Evolutionary conservation across 169 alveolate genomes (phyloP).

Genomic region (Neospora caninum): DNA sequence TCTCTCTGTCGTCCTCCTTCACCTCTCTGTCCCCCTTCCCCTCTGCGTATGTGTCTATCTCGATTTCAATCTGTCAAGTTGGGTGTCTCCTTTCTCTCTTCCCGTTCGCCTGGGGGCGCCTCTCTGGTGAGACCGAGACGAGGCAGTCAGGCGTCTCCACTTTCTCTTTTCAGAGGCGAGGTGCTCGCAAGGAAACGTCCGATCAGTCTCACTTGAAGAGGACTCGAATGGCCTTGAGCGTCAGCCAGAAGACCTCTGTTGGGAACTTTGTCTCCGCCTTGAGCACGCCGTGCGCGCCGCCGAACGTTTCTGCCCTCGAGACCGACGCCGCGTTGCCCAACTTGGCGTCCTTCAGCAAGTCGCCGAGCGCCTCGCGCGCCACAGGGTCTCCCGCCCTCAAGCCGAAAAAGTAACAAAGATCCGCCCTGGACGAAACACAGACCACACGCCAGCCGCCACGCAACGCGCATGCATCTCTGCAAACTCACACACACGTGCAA

Average conservation of each 20-base stretch:
- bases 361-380: conserved; percentile 45
- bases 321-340: conserved; percentile 53
- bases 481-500: background rate
- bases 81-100: too few relatives aligned
- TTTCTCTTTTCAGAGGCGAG: too few relatives aligned
- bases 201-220: conserved; percentile 78
- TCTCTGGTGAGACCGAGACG: too few relatives aligned
- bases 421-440: background rate
- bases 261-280: conserved; percentile 79
- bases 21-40: too few relatives aligned
- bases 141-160: too few relatives aligned
- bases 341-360: conserved; percentile 55
- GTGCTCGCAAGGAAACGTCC: too few relatives aligned
- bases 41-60: background rate
- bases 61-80: background rate
- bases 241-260: conserved; percentile 86
- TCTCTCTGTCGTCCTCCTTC: background rate
- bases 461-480: background rate
- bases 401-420: background rate
- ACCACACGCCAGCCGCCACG: background rate
- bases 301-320: conserved; percentile 12
- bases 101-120: too few relatives aligned
- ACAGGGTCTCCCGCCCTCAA: conserved; percentile 24
- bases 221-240: conserved; percentile 80
- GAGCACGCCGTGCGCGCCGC: conserved; percentile 38